Base-by-base conservation (phyloP, 1,284 basidiomycete genomes). In the Melampsora americana region DNA sequence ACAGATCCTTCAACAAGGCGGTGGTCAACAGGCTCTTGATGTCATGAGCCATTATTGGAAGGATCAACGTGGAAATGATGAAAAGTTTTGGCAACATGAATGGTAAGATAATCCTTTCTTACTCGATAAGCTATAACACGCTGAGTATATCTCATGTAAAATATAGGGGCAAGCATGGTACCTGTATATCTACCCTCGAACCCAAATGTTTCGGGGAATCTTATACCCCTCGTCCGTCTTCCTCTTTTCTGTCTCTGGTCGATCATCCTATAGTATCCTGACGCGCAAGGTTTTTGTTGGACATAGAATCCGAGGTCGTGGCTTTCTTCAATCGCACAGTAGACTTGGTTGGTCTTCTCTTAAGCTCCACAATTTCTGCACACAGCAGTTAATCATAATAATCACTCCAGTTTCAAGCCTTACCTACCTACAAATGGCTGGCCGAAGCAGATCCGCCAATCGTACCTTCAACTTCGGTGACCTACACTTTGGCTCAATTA, bases 381-480 rank as follows among this genome's bases (percentile, higher is more conserved):
- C 6, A 42, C 39, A 42, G 12, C 6, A 7, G 6, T 12, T 42
- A 42, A 42, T 11, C 39, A 9, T 42, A 4, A 3, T 18, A 14
- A n/a, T 28, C 53, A 56, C 28, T 20, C 18, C 32, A 75, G 72
- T 75, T 68, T 42, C 56, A 89, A 87, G 85, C 85, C 14, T 86
- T 91, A 39, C 89, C 90, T 0, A 91, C 91, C 0, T 92, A 88
- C 81, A 84, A 86, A 14, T 92, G 87, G 87, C 87, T 93, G 44
- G 84, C 86, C 20, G 83, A 86, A n/a, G 88, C 86, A 32, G 90
- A 90, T 53, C 39, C 39, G 39, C 39, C 39, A 42, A 92, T 93
- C 78, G 87, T 86, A 0, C 92, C 92, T 7, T 86, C 86, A 26
- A 82, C 84, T 1, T 84, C 83, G 69, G 81, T 83, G 79, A 90